Base-by-base conservation (phyloP, 805 yeast species). In the Kodamaea hsintzibuensis region DNA sequence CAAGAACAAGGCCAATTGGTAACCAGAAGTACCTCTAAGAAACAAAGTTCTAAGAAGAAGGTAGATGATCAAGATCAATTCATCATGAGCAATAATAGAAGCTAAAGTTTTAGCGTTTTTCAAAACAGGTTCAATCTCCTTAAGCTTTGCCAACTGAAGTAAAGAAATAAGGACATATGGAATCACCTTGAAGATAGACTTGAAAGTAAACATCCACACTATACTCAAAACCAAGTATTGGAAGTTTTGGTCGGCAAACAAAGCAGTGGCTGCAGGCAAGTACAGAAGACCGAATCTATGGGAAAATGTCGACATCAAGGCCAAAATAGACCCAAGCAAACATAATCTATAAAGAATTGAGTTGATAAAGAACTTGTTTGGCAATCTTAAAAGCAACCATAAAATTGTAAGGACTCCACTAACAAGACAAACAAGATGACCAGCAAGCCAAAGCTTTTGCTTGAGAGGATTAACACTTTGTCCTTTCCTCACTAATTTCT, bases 241-340 rank as follows among this genome's bases (percentile, higher is more conserved):
- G 75, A 88, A 88, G 66, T 89, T 88, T 60, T 83, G 90, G 19
- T 90, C 82, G 8, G 91, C 84, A 52, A 89, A 64, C 65, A 91
- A 72, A 3, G 85, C 82, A 53, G 80, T 79, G 64, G 83, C 78
- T 4, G 85, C 77, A 6, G 96, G 96, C 56, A 72, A 65, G 50
- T 79, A 75, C 27, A 76, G 72, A 16, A 82, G 73, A 19, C 85
- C 85, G 71, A 84, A 85, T 58, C 82, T 83, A 47, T 86, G 85
- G 33, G 79, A 62, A 50, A 83, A 72, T 1, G 89, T 78, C 43
- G 84, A 71, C 0, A 77, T 56, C 60, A 83, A 79, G 3, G 91
- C 76, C 10, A 71, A 50, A 38, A 81, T 63, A 0, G 84, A 79
- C 13, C 92, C 92, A 6, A 82, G 45, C 13, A 88, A 70, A 6